Conservation (phyloP, 1,284 basidiomycete genomes). For the Hemileia vastatrix region DNA sequence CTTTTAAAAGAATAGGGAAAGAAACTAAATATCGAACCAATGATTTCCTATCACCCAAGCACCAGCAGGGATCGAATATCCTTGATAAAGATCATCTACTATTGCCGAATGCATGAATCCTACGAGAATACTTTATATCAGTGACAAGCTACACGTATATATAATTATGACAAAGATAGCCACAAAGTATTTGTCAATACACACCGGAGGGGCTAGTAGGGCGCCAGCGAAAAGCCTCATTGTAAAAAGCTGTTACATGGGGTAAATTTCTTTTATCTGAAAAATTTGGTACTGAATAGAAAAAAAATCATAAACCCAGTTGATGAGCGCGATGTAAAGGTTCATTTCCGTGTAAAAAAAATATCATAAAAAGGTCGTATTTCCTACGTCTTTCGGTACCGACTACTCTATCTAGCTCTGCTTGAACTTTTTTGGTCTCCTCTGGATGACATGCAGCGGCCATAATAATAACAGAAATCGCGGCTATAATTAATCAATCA, state of each 20-base stretch:
- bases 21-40: slow-evolving; percentile 19
- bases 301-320: background rate
- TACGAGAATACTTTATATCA: background rate
- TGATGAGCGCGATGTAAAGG: no score
- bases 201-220: slow-evolving; percentile 45
- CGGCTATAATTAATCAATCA: slow-evolving; percentile 50
- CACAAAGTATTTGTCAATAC: slow-evolving; percentile 4
- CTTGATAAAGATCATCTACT: slow-evolving; percentile 23
- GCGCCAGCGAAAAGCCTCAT: slow-evolving; percentile 58
- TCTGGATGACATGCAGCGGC: slow-evolving; percentile 57
- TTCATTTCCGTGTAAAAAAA: background rate
- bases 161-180: background rate
- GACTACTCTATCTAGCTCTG: slow-evolving; percentile 51
- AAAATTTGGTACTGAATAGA: slow-evolving; percentile 34
- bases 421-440: slow-evolving; percentile 52
- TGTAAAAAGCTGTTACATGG: slow-evolving; percentile 55
- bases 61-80: slow-evolving; percentile 27
- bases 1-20: slow-evolving; percentile 2
- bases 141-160: background rate
- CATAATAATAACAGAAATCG: slow-evolving; percentile 54
- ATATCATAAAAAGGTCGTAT: background rate
- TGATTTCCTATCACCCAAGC: slow-evolving; percentile 30
- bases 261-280: slow-evolving; percentile 52
- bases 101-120: slow-evolving; percentile 20
- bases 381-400: slow-evolving; percentile 12